Base-by-base conservation (phyloP, 371 early-diverging fungal genomes). In the Conidiobolus incongruus region DNA sequence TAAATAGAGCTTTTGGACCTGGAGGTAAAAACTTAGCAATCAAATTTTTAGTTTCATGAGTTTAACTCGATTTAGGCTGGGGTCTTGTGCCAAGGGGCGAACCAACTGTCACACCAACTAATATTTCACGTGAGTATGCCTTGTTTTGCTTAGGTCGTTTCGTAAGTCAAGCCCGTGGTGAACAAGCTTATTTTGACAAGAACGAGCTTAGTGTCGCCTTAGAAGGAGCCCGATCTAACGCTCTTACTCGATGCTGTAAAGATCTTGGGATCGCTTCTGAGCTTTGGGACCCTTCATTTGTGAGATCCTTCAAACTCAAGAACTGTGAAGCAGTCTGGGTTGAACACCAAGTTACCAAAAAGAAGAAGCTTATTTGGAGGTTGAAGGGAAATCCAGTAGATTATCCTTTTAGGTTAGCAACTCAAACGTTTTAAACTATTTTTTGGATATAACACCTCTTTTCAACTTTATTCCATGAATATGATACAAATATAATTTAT, bases 211-310 rank as follows among this genome's bases (percentile, higher is more conserved):
- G 90, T 0, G 90, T 87, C 0, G 90, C 93, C 0, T 68, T 82
- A 0, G 94, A 95, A 62, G 92, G 90, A 3, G 76, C 77, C 53
- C 91, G 87, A 55, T 79, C 80, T 36, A 94, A 91, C 53, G 94
- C 96, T 6, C 59, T 95, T 48, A 84, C 91, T 75, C 70, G 94
- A 30, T 92, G 93, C 60, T 95, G 94, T 65, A 95, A 95, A 56
- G 96, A 95, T 62, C 58, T 95, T 35, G 94, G 94, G 26, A 64
- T 89, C 38, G 86, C 90, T 7, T 77, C 75, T 28, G 94, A 95
- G 55, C 60, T 95, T 47, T 93, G 94, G 96, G 94, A 95, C 50
- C 94, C 94, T 13, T 55, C 59, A 0, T 93, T 84, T 50, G 75
- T 93, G 37, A 65, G 80, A 22, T 66, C 75, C 47, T 93, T 74